Conservation (phyloP, 2,329 filamentous ascomycete genomes). For the Nemania diffusa region DNA sequence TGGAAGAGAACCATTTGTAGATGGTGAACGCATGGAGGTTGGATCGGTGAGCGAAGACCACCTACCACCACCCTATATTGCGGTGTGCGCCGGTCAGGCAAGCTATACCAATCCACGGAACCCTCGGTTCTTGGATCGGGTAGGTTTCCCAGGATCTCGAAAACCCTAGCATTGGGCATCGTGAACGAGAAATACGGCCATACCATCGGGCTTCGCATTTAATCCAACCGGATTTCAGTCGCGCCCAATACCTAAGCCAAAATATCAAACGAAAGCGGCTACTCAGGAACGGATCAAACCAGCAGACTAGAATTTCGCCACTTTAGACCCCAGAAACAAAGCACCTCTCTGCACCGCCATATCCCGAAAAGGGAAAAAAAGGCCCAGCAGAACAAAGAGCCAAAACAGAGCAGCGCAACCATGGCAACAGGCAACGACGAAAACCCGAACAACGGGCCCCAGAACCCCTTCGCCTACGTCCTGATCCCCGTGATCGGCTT, state of each 20-base stretch:
- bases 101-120: background rate
- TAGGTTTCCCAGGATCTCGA: background rate
- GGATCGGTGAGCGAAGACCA: constrained; percentile 24
- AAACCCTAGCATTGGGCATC: background rate
- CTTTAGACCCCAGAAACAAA: background rate
- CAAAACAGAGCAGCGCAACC: background rate
- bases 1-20: too few relatives aligned
- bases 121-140: background rate
- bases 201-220: background rate
- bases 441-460: constrained; percentile 11
- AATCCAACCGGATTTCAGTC: background rate
- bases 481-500: constrained; percentile 46
- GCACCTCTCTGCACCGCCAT: background rate
- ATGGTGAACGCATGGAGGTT: constrained; percentile 12
- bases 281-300: background rate
- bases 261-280: background rate
- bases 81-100: background rate
- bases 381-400: background rate
- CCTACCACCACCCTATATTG: background rate
- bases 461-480: constrained; percentile 44
- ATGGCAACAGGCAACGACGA: constrained; percentile 23
- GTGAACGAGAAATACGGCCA: background rate
- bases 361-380: background rate
- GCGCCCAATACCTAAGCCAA: background rate
- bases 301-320: background rate